Base-by-base conservation (phyloP, 371 early-diverging fungal genomes). In the Coemansia sp. region DNA sequence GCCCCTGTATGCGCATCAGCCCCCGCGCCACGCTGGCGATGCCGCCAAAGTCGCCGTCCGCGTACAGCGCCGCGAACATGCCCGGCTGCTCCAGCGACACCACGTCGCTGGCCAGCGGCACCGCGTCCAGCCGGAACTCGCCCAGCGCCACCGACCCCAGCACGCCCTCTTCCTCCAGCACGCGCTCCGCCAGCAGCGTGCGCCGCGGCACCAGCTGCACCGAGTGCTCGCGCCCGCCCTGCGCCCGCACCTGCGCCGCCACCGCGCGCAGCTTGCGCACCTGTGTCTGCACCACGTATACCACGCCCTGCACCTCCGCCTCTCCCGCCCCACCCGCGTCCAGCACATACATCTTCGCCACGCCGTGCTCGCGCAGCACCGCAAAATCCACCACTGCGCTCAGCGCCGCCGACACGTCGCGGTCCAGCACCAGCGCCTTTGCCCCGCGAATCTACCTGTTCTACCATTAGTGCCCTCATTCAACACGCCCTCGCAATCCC, bases 331-430 rank as follows among this genome's bases (percentile, higher is more conserved):
- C 81, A 24, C 24, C 24, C 9, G 83, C 65, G 42, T 86, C 88
- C 16, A 96, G 81, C 69, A 93, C 89, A 75, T 87, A 92, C 47
- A 96, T 89, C 79, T 92, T 93, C 63, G 94, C 94, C 12, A 94
- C 93, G 18, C 95, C 97, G 82, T 95, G 97, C 62, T 95, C 95
- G 90, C 91, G 92, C 24, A 96, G 78, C 32, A 94, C 78, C 4
- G 86, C 83, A 74, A 92, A 90, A 66, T 93, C 95, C 18, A 92
- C 91, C 32, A 95, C 84, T 50, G 89, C 79, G 80, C 91, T 89
- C 46, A 97, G 81, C 32, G 95, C 91, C 16, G 92, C 92, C 34
- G 88, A 88, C 39, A 94, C 78, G 40, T 87, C 84, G 38, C 88
- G 87, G 77, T 97, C 94, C 12, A 97, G 81, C 9, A 95, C 91